Evolutionary conservation across 768 basidiomycete genomes (phyloP), one percentile per base, ranked within the genome.

Genomic region (Candolleomyces efflorescens): DNA sequence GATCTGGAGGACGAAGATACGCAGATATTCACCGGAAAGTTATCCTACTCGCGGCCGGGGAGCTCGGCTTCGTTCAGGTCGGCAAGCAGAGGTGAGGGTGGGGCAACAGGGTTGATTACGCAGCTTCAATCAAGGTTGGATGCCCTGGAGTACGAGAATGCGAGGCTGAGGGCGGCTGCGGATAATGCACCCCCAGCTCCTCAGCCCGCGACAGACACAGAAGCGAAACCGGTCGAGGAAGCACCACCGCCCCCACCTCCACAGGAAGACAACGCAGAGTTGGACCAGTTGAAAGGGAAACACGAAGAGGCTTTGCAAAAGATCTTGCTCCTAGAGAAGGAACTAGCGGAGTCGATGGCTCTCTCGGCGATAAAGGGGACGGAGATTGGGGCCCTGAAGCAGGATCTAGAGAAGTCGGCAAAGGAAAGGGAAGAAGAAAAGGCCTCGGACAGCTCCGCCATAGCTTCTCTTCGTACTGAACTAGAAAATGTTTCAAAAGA

Each of bases 111-210:
- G 5, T 64, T 75, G 23, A 54, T 78, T 6, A 76, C 77, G 20
- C 70, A 71, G 59, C 71, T 82, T 48, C 81, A 78, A 52, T 79
- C 72, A 5, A 75, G 82, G 18, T 64, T 92, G 32, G 80, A 85
- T 56, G 78, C 81, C 1, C 74, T 90, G 9, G 87, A 92, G 66
- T 82, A 82, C 55, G 90, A 93, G 67, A 90, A 87, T 58, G 75
- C 77, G 51, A 80, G 85, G 20, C 72, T 93, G 26, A 80, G 79
- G 53, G 62, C 69, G 20, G 63, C 69, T 7, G 60, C 74, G 17
- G 67, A 67, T 5, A 54, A 26, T 17, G 18, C 26, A 26, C 12
- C 49, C 32, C n/a, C 7, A 12, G 7, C 20, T 44, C 10, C 17
- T 44, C 24, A 50, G 49, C 49, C 49, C 18, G 23, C 27, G 22